Base-by-base conservation (phyloP, 176 grass and related monocot genomes). In the Miscanthus lutarioriparius region DNA sequence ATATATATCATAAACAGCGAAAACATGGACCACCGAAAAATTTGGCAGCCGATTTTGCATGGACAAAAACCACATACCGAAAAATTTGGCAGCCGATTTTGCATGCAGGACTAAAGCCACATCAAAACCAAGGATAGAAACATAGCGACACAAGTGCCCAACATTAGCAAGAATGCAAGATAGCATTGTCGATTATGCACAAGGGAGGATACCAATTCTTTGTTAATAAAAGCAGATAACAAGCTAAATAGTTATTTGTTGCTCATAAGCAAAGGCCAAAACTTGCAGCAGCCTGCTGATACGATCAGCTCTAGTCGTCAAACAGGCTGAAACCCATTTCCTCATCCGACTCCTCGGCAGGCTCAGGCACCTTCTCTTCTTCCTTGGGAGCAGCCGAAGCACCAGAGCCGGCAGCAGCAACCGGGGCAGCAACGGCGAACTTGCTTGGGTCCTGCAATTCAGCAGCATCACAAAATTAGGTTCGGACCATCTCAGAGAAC, bases 281-380 rank as follows among this genome's bases (percentile, higher is more conserved):
- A 83, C 74, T 86, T 72, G 74, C 72, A 36, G 70, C 43, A 49
- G 40, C 72, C 72, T 77, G 58, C 36, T 58, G 4, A 47, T 44
- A 40, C 27, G 10, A 49, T 0, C 58, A 38, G 8, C 17, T 76
- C 68, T 90, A 93, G 64, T 96, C 94, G 7, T 64, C 61, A 64
- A 96, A 96, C 62, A 96, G 76, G 25, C 86, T 89, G 69, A 96
- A 87, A 44, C 88, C 94, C 81, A 96, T 67, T 45, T 93, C 93
- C 26, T 75, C 91, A 17, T 93, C 91, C 0, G 91, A 91, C 77
- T 93, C 91, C 63, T 96, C 91, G 0, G 30, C 88, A 0, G 91
- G 86, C 59, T 95, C 90, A 3, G 89, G 25, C 7, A 14, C 93
- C 82, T 92, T 91, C 74, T 89, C 86, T 38, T 93, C 94, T 63